These are phyloP conservation scores for Piper betle DNA, from an alignment of 164 flowering plant genomes.

Conservation along the genomic window DNA sequence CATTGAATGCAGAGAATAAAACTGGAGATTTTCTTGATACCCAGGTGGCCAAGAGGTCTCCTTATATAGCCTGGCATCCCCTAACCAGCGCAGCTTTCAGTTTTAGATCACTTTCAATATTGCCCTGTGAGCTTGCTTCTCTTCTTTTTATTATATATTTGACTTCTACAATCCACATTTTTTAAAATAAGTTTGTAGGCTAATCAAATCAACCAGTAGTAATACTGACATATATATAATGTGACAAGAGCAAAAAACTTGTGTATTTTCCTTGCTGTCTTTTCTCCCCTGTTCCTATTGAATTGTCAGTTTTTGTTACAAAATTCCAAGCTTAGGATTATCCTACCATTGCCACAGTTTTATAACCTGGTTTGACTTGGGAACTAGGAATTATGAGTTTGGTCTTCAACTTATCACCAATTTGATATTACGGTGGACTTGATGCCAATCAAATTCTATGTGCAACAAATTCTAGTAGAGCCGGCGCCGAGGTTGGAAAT, in stretches of 20 bases:
- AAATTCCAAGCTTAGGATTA: not conserved
- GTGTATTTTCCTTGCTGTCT: conserved; percentile 6
- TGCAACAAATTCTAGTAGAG: not conserved
- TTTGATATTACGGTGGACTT: not conserved
- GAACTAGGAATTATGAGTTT: not conserved
- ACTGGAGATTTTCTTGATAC: not conserved
- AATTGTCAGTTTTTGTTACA: conserved; percentile 3
- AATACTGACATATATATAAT: not conserved
- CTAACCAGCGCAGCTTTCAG: conserved; percentile 6
- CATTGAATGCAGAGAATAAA: conserved; percentile 9
- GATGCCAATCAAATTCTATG: not conserved
- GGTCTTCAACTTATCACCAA: not conserved
- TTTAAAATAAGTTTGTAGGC: no score
- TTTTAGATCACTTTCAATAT: conserved; percentile 21
- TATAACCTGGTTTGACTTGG: not conserved
- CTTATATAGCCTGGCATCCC: conserved; percentile 5
- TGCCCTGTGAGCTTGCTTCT: not conserved
- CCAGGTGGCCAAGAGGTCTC: not conserved
- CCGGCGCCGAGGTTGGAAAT: not conserved
- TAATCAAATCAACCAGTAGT: no score
- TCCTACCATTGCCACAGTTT: not conserved
- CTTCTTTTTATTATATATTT: not conserved
- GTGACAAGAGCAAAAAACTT: not conserved
- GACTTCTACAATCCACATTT: not conserved
- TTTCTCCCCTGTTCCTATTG: conserved; percentile 12